Conservation (phyloP, 2,329 filamentous ascomycete species). For the Thermothelomyces thermophilus region DNA sequence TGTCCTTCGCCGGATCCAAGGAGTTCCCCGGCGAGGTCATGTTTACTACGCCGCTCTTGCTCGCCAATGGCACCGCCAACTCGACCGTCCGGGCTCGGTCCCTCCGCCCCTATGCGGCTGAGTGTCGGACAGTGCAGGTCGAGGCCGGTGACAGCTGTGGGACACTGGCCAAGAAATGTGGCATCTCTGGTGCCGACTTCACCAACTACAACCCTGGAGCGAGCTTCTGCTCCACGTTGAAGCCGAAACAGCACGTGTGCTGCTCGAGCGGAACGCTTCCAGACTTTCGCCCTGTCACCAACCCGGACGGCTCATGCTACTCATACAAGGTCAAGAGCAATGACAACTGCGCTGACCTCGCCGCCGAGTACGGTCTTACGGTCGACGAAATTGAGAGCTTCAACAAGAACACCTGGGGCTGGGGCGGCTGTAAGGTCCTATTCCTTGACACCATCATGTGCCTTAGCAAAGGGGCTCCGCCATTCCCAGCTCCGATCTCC, state of each 20-base stretch:
- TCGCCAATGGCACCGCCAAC: background rate
- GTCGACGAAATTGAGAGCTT: conserved; percentile 30
- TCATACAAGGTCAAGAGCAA: conserved; percentile 27
- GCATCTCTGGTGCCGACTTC: conserved; percentile 28
- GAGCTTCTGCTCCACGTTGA: background rate
- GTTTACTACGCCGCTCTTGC: background rate
- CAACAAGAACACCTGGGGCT: conserved; percentile 38
- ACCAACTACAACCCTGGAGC: background rate
- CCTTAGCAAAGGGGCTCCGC: conserved; percentile 24
- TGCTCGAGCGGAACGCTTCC: background rate
- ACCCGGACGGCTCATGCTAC: conserved; percentile 31
- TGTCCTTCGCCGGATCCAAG: background rate
- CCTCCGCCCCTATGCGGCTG: background rate
- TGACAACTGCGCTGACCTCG: conserved; percentile 29
- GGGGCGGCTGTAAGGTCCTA: conserved; percentile 33
- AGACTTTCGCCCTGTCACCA: conserved; percentile 24
- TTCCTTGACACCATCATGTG: conserved; percentile 8
- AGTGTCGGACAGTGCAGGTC: conserved; percentile 30
- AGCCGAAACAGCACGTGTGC: conserved; percentile 1
- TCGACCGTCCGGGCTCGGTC: background rate
- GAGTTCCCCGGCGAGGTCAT: background rate
- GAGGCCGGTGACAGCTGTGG: conserved; percentile 33
- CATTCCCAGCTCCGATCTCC: conserved; percentile 34
- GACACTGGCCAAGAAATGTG: conserved; percentile 33
- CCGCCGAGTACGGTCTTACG: conserved; percentile 28